A percentile compares a stretch with the other conserved stretches of the same genome.
Evolutionary conservation across 805 yeast species (phyloP).

Genomic region (Candida germanica): DNA sequence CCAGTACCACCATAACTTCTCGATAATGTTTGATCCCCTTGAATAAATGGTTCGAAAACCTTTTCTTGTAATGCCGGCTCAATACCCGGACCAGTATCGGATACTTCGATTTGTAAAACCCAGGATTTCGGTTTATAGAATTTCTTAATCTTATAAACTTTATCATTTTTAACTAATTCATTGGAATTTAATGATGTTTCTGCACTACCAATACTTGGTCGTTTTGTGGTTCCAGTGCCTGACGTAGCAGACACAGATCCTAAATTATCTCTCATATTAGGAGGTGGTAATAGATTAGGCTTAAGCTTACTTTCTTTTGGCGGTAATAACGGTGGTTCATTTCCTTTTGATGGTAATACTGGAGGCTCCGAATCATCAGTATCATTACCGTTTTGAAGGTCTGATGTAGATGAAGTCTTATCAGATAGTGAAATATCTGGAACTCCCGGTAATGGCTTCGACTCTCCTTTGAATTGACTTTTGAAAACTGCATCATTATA

Average conservation of each 20-base stretch:
- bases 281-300: constrained; percentile 10
- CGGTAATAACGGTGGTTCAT: not conserved
- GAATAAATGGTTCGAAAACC: constrained; percentile 94
- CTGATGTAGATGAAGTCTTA: not conserved
- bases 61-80: constrained; percentile 75
- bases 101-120: constrained; percentile 69
- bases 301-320: not conserved
- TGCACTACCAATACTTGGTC: constrained; percentile 13
- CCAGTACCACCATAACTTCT: constrained; percentile 96
- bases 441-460: constrained; percentile 22
- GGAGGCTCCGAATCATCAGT: constrained; percentile 5
- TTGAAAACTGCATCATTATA: constrained; percentile 37
- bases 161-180: constrained; percentile 35
- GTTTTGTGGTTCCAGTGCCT: constrained; percentile 10
- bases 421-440: constrained; percentile 8
- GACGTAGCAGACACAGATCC: constrained; percentile 2
- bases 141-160: constrained; percentile 32
- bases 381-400: not conserved
- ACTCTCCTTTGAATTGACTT: constrained; percentile 28
- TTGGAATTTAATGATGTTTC: constrained; percentile 15
- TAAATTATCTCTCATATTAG: constrained; percentile 12
- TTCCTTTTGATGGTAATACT: constrained; percentile 3
- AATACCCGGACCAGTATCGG: constrained; percentile 94
- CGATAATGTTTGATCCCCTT: constrained; percentile 92
- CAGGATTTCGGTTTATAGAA: constrained; percentile 43